Evolutionary conservation across 208 protist genomes (phyloP).

Genomic region (Trypanosoma platydactyli): DNA sequence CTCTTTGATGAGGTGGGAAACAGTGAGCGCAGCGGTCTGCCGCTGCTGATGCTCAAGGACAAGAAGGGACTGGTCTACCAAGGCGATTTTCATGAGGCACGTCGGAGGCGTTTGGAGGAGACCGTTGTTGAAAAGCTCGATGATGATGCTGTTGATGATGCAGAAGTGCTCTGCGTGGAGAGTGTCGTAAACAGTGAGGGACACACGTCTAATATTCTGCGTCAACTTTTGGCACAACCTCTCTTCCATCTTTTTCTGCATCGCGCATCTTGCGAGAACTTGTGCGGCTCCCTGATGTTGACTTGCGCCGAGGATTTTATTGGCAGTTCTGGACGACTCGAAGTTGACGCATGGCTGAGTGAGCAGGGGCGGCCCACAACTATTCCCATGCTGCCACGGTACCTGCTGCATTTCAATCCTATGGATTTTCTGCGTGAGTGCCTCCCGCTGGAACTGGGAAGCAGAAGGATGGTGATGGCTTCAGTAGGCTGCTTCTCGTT

Average conservation of each 20-base stretch:
- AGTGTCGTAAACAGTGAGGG: background rate
- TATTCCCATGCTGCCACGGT: conserved; percentile 19
- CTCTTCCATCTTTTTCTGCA: conserved; percentile 23
- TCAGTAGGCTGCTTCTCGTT: conserved; percentile 11
- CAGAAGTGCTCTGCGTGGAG: too few relatives aligned
- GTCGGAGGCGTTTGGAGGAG: conserved; percentile 1
- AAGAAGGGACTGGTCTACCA: conserved; percentile 14
- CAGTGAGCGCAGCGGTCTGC: conserved; percentile 11
- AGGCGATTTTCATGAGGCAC: background rate
- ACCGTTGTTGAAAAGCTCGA: background rate
- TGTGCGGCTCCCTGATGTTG: conserved; percentile 5
- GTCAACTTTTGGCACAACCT: conserved; percentile 20
- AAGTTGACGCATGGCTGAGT: conserved; percentile 23
- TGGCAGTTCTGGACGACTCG: conserved; percentile 26
- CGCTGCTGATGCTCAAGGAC: conserved; percentile 14
- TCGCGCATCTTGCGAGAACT: background rate
- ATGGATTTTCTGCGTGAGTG: conserved; percentile 16
- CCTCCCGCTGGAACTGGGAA: conserved; percentile 24
- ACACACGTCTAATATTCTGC: conserved; percentile 1
- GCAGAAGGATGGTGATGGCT: background rate
- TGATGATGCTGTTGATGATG: conserved; percentile 1
- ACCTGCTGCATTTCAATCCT: background rate
- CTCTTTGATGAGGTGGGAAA: conserved; percentile 25
- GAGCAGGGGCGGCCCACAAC: conserved; percentile 5
- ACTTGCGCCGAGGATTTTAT: conserved; percentile 21